Base-by-base conservation (phyloP, 176 grass and related monocot genomes). In the Themeda triandra region DNA sequence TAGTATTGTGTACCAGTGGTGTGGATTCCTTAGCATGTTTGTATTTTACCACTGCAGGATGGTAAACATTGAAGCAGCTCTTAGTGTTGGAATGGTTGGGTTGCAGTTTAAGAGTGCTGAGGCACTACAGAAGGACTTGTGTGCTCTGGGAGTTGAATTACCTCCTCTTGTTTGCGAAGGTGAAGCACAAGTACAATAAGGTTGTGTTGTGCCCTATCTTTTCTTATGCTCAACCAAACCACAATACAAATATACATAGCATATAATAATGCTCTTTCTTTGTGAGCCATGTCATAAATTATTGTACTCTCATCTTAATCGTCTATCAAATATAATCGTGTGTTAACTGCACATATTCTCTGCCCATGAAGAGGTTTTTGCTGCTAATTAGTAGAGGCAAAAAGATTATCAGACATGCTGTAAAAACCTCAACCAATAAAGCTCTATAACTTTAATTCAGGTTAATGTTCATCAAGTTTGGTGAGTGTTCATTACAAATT, bases 101-200 rank as follows among this genome's bases (percentile, higher is more conserved):
- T 88, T 98, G 79, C 92, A 95, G 78, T 98, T 98, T 84, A 95
- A 70, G 84, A 95, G 88, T 35, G 80, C 89, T 14, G 87, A 92
- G 17, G 28, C 79, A 54, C 89, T 98, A 2, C 85, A 86, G 79
- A 82, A 91, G 65, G 95, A 98, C 23, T 85, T 98, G 39, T 80
- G 76, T 72, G 88, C 85, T 35, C 63, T 95, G 62, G 95, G 95
- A 82, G 82, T 98, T 93, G 85, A 98, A 78, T 73, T 90, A 18
- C 24, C 83, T 71, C 88, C 78, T 54, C 18, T 73, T 73, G 56
- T 71, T 75, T 67, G 27, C 32, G 31, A 86, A 82, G 83, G 28
- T 86, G 72, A 86, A 78, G 39, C 36, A 41, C 42, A 78, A 78
- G 56, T 82, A 28, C 33, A 73, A 81, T 90, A 73, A 90, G 44